Evolutionary conservation across 371 early-diverging fungal species (phyloP), one percentile per base, ranked within the genome.

Genomic region (Syncephalastrum monosporum): DNA sequence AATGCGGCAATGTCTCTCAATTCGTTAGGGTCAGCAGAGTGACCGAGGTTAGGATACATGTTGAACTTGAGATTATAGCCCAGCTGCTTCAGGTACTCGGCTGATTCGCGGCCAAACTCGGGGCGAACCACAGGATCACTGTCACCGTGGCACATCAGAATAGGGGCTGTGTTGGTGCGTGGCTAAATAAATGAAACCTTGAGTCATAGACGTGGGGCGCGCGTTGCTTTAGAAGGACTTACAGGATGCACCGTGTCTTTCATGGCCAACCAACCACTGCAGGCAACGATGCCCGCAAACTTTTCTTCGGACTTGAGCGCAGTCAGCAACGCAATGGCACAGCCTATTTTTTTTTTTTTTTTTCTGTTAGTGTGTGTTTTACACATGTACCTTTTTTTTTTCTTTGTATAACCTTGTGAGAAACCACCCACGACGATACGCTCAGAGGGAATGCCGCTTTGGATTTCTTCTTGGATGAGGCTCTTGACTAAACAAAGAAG

Each of bases 341-440:
- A 79, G 1, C 87, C 78, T 75, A 56, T 29, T 25, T 17, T 33
- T 17, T 24, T 25, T 17, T 33, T 17, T 24, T 29, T 29, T 29
- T 33, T 33, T 33, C 12, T 33, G 38, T 33, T 33, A 33, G 38
- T 33, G 38, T 33, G 38, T 10, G 38, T 23, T 43, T 56, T 29
- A 24, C 23, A 13, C 46, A 55, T 27, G 3, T 27, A 21, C 21
- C 21, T 21, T 21, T 21, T 21, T 21, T 21, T 41, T 17, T 27
- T 72, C 3, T 27, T 33, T 33, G 38, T 33, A 33, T 33, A 33
- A 59, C 94, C 97, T 80, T 98, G 98, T 23, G 95, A 94, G 75
- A 98, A 98, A 0, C 98, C 98, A 45, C 95, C 96, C 19, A 98
- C 57, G 29, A 96, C 86, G 50, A 98, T 96, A 15, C 95, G 79